Conservation (phyloP, 2,329 filamentous ascomycete species). For the Penicillium aurantiogriseum region DNA sequence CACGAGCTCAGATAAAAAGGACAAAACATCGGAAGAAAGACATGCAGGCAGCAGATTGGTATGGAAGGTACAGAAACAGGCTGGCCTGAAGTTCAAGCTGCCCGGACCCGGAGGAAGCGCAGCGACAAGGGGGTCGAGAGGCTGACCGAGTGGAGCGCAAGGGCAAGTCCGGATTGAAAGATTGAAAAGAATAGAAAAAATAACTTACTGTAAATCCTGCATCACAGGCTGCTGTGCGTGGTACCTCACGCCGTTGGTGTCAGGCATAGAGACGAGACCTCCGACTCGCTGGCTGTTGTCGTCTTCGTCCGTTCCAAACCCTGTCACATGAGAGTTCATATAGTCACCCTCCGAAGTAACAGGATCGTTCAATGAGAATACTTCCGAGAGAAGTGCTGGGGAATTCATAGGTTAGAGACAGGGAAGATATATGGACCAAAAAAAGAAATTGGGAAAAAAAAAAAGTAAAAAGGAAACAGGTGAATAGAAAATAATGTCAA, state of each 20-base stretch:
- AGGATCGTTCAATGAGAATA: constrained; percentile 40
- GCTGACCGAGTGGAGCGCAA: constrained; percentile 33
- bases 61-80: constrained; percentile 29
- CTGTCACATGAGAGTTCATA: constrained; percentile 35
- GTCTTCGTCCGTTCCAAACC: constrained; percentile 42
- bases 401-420: constrained; percentile 8
- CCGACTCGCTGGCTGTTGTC: constrained; percentile 54
- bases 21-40: constrained; percentile 26
- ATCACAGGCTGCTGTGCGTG: constrained; percentile 51
- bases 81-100: constrained; percentile 31
- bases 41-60: constrained; percentile 31
- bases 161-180: constrained; percentile 37
- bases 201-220: constrained; percentile 57
- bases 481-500: constrained; percentile 5
- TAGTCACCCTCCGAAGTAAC: constrained; percentile 43
- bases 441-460: constrained; percentile 3
- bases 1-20: constrained; percentile 17
- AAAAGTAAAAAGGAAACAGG: constrained; percentile 6
- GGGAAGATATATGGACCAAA: constrained; percentile 13
- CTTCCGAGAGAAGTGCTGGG: constrained; percentile 35
- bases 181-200: constrained; percentile 42
- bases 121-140: constrained; percentile 33
- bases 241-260: constrained; percentile 53
- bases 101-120: constrained; percentile 32
- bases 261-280: constrained; percentile 47